Percentiles rank a stretch among this genome's conserved stretches.
Evolutionary conservation across 202 grass and related monocot species (phyloP).

Genomic region (Panicum hallii): DNA sequence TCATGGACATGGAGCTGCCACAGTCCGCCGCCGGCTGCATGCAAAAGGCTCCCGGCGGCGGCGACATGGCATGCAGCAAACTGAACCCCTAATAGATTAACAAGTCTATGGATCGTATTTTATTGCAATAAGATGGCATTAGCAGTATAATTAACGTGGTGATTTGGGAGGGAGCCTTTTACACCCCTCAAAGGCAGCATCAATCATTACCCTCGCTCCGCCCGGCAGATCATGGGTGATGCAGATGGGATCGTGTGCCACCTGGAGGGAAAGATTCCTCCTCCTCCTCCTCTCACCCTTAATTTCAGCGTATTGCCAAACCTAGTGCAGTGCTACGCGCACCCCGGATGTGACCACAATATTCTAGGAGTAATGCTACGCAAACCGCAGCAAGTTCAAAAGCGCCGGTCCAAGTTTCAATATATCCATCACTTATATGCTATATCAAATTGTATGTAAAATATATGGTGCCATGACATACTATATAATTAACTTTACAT

Average conservation of each 20-base stretch:
- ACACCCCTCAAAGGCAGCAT: constrained; percentile 51
- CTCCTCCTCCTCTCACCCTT: constrained; percentile 41
- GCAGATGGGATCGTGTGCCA: constrained; percentile 78
- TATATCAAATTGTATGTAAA: not conserved
- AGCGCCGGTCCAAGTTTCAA: not conserved
- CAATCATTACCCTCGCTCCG: constrained; percentile 66
- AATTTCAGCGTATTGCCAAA: constrained; percentile 42
- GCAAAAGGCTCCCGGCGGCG: not conserved
- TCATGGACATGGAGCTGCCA: not conserved
- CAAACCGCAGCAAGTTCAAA: not conserved
- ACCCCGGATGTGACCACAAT: not conserved
- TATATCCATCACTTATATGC: not conserved
- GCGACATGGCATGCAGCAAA: not conserved
- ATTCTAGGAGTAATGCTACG: not conserved
- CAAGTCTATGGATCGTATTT: not conserved
- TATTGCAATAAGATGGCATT: constrained; percentile 5
- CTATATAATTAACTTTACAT: not conserved
- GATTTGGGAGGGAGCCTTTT: constrained; percentile 34
- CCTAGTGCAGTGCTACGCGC: constrained; percentile 24
- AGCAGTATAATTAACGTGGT: constrained; percentile 4
- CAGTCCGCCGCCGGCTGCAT: not conserved
- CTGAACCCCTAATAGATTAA: not conserved
- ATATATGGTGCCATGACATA: not conserved
- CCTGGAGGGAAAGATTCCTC: constrained; percentile 73
- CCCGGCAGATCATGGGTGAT: constrained; percentile 54